Conservation (phyloP, 306 rosid species). For the Prinsepia uniflora region DNA sequence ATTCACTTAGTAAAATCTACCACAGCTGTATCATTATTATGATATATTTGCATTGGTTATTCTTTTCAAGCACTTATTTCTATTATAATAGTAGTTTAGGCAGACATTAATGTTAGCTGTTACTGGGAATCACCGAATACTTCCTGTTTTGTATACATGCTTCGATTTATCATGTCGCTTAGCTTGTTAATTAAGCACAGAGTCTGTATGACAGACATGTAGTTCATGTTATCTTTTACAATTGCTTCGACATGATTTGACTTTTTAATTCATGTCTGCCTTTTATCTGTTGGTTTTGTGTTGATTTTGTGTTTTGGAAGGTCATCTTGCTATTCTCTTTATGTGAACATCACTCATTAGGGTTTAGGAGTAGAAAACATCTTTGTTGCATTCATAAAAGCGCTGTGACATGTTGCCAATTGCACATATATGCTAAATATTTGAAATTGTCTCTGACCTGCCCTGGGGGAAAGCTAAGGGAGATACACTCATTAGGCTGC, state of each 20-base stretch:
- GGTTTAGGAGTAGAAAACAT: neutral
- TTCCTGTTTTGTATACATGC: slow-evolving; percentile 5
- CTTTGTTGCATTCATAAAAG: neutral
- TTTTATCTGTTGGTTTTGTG: neutral
- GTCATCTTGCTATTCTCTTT: neutral
- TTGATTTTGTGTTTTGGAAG: neutral
- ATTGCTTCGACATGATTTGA: neutral
- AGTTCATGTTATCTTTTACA: slow-evolving; percentile 1
- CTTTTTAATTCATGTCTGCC: neutral
- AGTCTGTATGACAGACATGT: neutral
- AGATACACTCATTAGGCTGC: neutral
- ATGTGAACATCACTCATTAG: neutral
- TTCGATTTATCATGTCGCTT: neutral
- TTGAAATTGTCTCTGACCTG: neutral
- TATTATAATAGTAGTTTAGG: neutral
- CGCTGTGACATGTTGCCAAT: neutral
- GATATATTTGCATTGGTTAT: neutral
- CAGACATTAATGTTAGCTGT: neutral
- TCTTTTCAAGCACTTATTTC: neutral
- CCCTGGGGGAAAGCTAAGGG: neutral
- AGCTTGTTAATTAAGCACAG: neutral
- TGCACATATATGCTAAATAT: neutral
- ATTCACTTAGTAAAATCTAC: neutral
- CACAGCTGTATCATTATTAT: slow-evolving; percentile 2
- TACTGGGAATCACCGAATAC: neutral